Conservation (phyloP, 805 yeast genomes). For the Cyberlindnera amylophila region DNA sequence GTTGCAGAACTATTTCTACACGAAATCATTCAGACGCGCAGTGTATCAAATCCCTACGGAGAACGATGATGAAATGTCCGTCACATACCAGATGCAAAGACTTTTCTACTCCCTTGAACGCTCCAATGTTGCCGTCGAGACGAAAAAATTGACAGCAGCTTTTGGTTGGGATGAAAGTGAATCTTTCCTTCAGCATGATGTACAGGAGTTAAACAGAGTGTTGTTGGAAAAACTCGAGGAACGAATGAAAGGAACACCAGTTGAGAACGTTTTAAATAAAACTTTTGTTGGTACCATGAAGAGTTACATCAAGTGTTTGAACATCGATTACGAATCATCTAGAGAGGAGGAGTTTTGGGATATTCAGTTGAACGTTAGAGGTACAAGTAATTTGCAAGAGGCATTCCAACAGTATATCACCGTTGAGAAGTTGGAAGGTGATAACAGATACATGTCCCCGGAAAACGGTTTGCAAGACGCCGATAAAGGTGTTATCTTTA, state of each 20-base stretch:
- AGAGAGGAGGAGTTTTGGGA: conserved; percentile 97
- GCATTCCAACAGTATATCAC: conserved; percentile 86
- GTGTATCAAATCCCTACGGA: conserved; percentile 90
- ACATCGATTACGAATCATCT: conserved; percentile 90
- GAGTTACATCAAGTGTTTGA: conserved; percentile 85
- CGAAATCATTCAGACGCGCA: conserved; percentile 73
- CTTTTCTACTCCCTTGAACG: conserved; percentile 77
- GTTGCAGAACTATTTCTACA: conserved; percentile 85
- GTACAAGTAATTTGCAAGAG: conserved; percentile 63
- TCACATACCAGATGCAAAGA: conserved; percentile 82
- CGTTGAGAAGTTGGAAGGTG: conserved; percentile 87
- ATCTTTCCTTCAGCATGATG: conserved; percentile 97
- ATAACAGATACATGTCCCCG: conserved; percentile 91
- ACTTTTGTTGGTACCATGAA: conserved; percentile 97
- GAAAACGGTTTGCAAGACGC: conserved; percentile 93
- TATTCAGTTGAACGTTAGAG: conserved; percentile 89
- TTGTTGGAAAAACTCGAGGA: conserved; percentile 91
- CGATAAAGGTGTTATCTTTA: conserved; percentile 90
- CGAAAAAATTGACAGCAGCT: conserved; percentile 80
- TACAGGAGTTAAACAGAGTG: conserved; percentile 92
- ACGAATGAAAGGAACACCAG: conserved; percentile 84
- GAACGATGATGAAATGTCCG: conserved; percentile 47
- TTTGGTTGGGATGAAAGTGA: conserved; percentile 98
- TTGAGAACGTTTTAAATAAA: conserved; percentile 70
- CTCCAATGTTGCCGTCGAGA: conserved; percentile 73